phyloP scores from a whole-genome alignment of 1,139 yeast genomes.

The Suhomyces bolitotheri region DNA sequence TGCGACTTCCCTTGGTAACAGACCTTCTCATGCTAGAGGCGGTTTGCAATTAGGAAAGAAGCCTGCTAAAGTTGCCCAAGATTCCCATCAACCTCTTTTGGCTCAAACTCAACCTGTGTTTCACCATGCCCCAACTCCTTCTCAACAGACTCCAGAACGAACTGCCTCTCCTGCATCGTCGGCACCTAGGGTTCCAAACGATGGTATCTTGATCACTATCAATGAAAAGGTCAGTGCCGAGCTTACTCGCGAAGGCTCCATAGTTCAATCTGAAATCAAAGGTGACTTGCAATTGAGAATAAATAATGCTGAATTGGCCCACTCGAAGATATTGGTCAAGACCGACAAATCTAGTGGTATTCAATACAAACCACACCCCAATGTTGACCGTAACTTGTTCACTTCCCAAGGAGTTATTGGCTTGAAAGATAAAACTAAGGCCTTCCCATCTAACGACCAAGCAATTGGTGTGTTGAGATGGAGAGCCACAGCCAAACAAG shows the following conservation, averaged over 20 bases:
- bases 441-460: conserved; percentile 90
- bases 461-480: conserved; percentile 90
- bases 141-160: conserved; percentile 18
- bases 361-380: conserved; percentile 93
- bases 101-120: conserved; percentile 28
- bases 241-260: conserved; percentile 81
- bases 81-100: conserved; percentile 48
- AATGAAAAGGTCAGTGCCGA: conserved; percentile 79
- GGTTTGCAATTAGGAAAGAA: conserved; percentile 85
- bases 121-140: conserved; percentile 21
- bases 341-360: conserved; percentile 50
- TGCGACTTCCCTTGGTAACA: conserved; percentile 10
- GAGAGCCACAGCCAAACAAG: conserved; percentile 68
- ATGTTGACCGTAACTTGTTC: conserved; percentile 80
- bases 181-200: conserved; percentile 49
- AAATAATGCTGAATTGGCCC: conserved; percentile 67
- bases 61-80: conserved; percentile 31
- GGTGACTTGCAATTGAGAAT: conserved; percentile 91
- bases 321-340: conserved; percentile 60
- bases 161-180: conserved; percentile 28
- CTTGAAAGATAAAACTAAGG: conserved; percentile 71
- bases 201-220: conserved; percentile 77
- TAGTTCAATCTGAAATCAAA: conserved; percentile 73
- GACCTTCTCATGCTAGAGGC: conserved; percentile 51
- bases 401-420: conserved; percentile 58